These are phyloP conservation scores for Dispira simplex DNA, from an alignment of 192 early-diverging fungal species.

Conservation along the genomic window DNA sequence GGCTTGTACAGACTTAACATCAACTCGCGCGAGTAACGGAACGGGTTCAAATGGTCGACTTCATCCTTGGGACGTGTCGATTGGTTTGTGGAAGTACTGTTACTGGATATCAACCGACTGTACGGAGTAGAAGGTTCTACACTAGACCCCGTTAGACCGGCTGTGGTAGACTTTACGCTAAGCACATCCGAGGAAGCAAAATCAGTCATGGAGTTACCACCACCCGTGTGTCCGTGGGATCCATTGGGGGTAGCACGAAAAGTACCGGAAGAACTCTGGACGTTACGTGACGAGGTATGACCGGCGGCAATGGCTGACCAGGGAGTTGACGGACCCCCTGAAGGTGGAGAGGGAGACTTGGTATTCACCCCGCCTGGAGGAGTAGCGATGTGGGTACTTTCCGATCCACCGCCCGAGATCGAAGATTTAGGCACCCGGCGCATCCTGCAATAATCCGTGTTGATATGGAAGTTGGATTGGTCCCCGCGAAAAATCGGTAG, in stretches of 20 bases:
- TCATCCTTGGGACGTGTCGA: neutral
- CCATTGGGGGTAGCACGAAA: too few species aligned
- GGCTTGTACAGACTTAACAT: conserved; percentile 58
- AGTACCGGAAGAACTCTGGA: too few species aligned
- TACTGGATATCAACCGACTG: conserved; percentile 9
- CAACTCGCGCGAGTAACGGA: conserved; percentile 55
- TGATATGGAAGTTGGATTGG: too few species aligned
- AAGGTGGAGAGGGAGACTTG: neutral
- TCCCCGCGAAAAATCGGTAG: too few species aligned
- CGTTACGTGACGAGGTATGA: neutral
- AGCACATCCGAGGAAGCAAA: conserved; percentile 6
- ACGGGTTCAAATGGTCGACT: conserved; percentile 26
- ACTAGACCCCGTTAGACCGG: conserved; percentile 11
- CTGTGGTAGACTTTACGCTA: conserved; percentile 6
- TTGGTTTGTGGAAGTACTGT: conserved; percentile 4
- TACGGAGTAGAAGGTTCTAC: conserved; percentile 5
- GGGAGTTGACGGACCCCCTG: conserved; percentile 18
- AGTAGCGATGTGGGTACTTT: neutral
- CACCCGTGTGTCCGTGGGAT: too few species aligned
- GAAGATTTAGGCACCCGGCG: neutral
- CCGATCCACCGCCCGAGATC: neutral
- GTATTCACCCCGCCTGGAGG: neutral
- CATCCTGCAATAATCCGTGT: neutral
- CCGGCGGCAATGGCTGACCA: neutral
- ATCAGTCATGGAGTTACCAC: too few species aligned